Evolutionary conservation across 192 early-diverging fungal genomes (phyloP).

Genomic region (Cetraspora pellucida): DNA sequence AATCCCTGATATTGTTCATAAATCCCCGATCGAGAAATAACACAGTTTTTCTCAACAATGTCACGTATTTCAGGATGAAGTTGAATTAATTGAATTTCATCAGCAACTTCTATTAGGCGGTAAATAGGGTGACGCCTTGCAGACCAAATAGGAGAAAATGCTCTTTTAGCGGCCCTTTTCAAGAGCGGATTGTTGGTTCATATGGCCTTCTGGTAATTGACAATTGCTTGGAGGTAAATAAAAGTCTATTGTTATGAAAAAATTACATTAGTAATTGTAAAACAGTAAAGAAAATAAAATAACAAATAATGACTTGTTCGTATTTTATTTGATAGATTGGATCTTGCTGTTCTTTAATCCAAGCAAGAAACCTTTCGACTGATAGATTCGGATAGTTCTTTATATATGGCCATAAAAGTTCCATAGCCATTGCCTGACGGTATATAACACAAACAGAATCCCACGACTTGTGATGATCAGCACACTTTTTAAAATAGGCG

Average conservation of each 20-base stretch:
- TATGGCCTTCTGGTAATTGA: not conserved
- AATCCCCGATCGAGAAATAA: not conserved
- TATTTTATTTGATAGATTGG: not conserved
- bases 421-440: not conserved
- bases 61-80: not conserved
- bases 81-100: slow-evolving; percentile 9
- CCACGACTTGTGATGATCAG: not conserved
- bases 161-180: not conserved
- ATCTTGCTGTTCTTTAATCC: not conserved
- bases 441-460: slow-evolving; percentile 1
- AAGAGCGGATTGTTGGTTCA: not conserved
- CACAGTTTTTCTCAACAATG: not conserved
- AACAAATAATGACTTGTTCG: not conserved
- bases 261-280: no score
- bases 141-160: slow-evolving; percentile 17
- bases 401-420: not conserved
- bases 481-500: not conserved
- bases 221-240: slow-evolving; percentile 10
- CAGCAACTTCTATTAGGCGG: slow-evolving; percentile 13
- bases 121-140: slow-evolving; percentile 18
- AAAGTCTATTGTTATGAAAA: no score
- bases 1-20: slow-evolving; percentile 8
- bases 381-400: not conserved
- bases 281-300: no score
- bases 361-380: not conserved